Evolutionary conservation across 169 alveolate species (phyloP).

Genomic region (Eimeria praecox): DNA sequence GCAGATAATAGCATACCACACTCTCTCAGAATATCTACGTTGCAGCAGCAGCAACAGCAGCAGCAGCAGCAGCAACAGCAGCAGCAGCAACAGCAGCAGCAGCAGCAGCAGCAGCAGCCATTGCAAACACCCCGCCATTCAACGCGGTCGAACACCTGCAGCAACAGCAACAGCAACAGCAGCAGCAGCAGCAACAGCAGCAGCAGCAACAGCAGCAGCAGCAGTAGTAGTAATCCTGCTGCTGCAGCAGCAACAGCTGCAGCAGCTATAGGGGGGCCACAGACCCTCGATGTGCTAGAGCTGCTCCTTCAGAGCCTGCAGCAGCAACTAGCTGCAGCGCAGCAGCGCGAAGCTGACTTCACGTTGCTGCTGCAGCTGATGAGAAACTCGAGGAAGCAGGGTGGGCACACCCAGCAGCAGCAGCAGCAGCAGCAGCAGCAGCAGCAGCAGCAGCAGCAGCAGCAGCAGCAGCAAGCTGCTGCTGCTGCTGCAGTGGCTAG

Average conservation of each 20-base stretch:
- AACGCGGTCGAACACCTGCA: background rate
- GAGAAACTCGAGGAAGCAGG: constrained; percentile 13
- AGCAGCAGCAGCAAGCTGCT: background rate
- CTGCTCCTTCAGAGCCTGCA: background rate
- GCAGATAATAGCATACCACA: background rate
- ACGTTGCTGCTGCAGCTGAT: constrained; percentile 52
- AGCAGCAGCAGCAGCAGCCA: constrained; percentile 2
- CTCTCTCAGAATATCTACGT: background rate
- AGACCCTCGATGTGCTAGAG: constrained; percentile 24
- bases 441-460: background rate
- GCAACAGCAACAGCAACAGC: background rate
- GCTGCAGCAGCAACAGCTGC: constrained; percentile 3
- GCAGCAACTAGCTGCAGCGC: constrained; percentile 50
- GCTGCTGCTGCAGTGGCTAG: background rate
- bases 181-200: background rate
- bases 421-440: background rate
- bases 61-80: constrained; percentile 23
- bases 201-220: constrained; percentile 7
- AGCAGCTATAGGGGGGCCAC: background rate
- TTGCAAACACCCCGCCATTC: background rate
- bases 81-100: constrained; percentile 30
- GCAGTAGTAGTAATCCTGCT: too few relatives aligned
- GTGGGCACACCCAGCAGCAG: too few relatives aligned
- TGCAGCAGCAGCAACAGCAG: constrained; percentile 14
- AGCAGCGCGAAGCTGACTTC: constrained; percentile 40